Evolutionary conservation across 805 yeast species (phyloP).

Genomic region (Teunomyces kruisii): DNA sequence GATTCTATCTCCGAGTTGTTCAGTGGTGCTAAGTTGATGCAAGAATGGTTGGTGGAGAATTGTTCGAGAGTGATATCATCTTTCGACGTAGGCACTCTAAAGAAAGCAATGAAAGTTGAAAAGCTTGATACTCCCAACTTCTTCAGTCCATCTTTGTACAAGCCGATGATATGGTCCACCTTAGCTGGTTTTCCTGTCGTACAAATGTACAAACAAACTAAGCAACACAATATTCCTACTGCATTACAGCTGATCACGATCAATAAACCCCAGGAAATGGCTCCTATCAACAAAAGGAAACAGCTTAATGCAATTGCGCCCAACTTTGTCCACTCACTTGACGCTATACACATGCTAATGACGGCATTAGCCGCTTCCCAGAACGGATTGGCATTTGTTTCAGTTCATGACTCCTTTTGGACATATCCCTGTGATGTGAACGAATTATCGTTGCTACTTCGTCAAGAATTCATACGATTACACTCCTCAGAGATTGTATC

Average conservation of each 20-base stretch:
- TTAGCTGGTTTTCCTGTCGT: slow-evolving; percentile 42
- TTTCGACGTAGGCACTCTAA: slow-evolving; percentile 16
- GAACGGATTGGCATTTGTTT: slow-evolving; percentile 27
- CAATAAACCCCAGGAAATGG: slow-evolving; percentile 16
- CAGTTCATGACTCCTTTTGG: slow-evolving; percentile 48
- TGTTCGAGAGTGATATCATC: slow-evolving; percentile 30
- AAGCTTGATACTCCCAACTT: slow-evolving; percentile 13
- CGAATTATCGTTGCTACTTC: slow-evolving; percentile 21
- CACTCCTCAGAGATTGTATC: slow-evolving; percentile 28
- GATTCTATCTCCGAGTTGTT: slow-evolving; percentile 31
- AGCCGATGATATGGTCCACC: slow-evolving; percentile 45
- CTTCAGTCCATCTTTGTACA: slow-evolving; percentile 17
- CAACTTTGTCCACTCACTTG: slow-evolving; percentile 43
- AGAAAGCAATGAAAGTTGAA: slow-evolving; percentile 2
- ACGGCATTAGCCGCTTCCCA: slow-evolving; percentile 27
- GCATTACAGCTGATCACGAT: slow-evolving; percentile 22
- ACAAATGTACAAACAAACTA: slow-evolving; percentile 30
- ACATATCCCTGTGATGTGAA: slow-evolving; percentile 35
- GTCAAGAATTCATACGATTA: slow-evolving; percentile 37
- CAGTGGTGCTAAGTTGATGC: slow-evolving; percentile 30
- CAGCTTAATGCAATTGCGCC: slow-evolving; percentile 43
- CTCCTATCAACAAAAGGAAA: slow-evolving; percentile 27
- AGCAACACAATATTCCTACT: slow-evolving; percentile 15
- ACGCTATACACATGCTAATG: slow-evolving; percentile 39
- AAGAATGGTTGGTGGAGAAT: slow-evolving; percentile 35